Percentiles rank a stretch among this genome's conserved stretches.
Conservation (phyloP, 2,329 filamentous ascomycete species). For the Alternaria panax region DNA sequence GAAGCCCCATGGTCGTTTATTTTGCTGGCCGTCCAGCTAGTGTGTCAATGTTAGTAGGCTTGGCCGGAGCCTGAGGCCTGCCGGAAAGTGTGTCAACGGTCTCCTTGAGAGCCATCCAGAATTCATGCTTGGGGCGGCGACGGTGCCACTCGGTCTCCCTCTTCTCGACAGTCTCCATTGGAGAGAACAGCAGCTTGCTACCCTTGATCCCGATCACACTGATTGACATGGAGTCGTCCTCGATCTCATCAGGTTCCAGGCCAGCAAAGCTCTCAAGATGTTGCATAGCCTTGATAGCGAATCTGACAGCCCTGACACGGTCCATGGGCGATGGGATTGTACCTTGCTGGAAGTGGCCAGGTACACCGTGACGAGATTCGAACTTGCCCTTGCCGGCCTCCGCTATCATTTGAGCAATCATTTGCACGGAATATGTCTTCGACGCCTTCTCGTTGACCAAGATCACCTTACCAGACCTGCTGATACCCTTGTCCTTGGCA, state of each 20-base stretch:
- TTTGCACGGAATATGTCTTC: conserved; percentile 85
- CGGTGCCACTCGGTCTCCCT: conserved; percentile 92
- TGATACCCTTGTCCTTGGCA: conserved; percentile 82
- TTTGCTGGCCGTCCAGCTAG: conserved; percentile 29
- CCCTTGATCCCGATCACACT: conserved; percentile 92
- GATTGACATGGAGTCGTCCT: conserved; percentile 74
- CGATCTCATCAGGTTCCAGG: conserved; percentile 71
- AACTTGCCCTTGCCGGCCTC: conserved; percentile 92
- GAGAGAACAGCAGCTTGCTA: conserved; percentile 84
- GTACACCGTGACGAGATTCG: conserved; percentile 79
- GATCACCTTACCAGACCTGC: conserved; percentile 89
- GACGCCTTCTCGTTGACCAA: conserved; percentile 97
- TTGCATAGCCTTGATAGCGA: conserved; percentile 93
- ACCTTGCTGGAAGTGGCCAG: conserved; percentile 54
- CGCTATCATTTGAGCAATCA: conserved; percentile 94
- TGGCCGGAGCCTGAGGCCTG: conserved; percentile 27
- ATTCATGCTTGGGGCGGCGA: conserved; percentile 80
- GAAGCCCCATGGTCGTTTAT: not conserved
- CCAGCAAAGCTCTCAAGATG: conserved; percentile 81
- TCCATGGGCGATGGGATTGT: conserved; percentile 86
- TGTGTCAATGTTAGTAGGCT: conserved; percentile 30
- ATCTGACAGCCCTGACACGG: conserved; percentile 85
- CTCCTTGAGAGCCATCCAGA: conserved; percentile 82
- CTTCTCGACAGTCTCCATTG: conserved; percentile 81
- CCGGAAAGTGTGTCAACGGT: conserved; percentile 87